These are phyloP conservation scores for Multifurca ochricompacta DNA, from an alignment of 768 basidiomycete genomes.

Conservation along the genomic window DNA sequence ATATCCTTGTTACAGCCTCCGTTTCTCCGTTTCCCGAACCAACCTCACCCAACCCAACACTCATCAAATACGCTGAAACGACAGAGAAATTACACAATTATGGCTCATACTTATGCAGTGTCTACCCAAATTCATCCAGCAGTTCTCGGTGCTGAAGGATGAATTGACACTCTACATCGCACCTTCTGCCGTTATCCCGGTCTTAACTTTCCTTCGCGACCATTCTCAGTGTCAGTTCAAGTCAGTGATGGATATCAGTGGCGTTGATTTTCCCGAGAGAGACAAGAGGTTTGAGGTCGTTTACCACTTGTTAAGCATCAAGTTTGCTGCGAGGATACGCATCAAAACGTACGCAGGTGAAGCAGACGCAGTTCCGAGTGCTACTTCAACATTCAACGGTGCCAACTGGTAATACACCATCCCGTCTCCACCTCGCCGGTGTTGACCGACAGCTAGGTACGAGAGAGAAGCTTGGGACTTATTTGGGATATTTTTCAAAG, in stretches of 20 bases:
- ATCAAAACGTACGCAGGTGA: constrained; percentile 98
- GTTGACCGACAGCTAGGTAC: constrained; percentile 47
- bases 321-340: constrained; percentile 74
- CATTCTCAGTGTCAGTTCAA: constrained; percentile 96
- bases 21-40: constrained; percentile 80
- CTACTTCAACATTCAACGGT: constrained; percentile 69
- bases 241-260: constrained; percentile 85
- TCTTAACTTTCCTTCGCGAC: constrained; percentile 89
- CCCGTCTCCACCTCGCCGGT: background rate
- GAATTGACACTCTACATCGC: constrained; percentile 86
- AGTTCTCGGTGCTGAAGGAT: constrained; percentile 95
- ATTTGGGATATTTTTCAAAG: constrained; percentile 92
- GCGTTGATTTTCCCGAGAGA: constrained; percentile 90
- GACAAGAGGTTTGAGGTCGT: constrained; percentile 95
- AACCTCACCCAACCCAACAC: constrained; percentile 80
- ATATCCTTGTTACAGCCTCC: constrained; percentile 37
- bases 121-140: constrained; percentile 95
- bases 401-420: constrained; percentile 74
- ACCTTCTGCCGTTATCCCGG: constrained; percentile 74
- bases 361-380: constrained; percentile 83
- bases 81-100: constrained; percentile 81
- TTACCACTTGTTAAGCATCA: constrained; percentile 84
- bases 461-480: constrained; percentile 98
- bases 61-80: constrained; percentile 60
- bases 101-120: constrained; percentile 90